These are phyloP conservation scores for Calonectria pseudoreteaudii DNA, from an alignment of 2,329 filamentous ascomycete genomes.

Conservation along the genomic window DNA sequence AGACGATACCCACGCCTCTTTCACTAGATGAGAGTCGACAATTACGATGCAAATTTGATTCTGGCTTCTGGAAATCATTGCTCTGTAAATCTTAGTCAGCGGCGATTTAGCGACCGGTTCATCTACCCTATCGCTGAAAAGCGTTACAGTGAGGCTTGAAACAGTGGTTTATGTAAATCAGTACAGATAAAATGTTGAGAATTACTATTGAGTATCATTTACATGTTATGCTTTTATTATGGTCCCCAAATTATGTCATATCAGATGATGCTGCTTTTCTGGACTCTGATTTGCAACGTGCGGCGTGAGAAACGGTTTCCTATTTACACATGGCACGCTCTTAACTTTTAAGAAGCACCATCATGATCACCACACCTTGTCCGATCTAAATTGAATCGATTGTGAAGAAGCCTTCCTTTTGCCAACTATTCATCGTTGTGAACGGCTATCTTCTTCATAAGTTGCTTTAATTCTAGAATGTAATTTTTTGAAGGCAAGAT, in stretches of 20 bases:
- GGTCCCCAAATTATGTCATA: too few species aligned
- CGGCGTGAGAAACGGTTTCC: too few species aligned
- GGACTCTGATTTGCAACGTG: too few species aligned
- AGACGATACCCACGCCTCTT: too few species aligned
- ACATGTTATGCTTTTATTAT: too few species aligned
- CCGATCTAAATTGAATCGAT: background rate
- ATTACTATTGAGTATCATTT: too few species aligned
- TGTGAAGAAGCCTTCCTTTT: too few species aligned
- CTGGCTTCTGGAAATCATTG: background rate
- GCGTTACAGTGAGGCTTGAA: background rate
- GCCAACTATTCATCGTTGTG: background rate
- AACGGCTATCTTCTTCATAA: background rate
- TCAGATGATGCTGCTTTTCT: too few species aligned
- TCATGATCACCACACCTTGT: background rate
- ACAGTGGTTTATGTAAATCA: background rate
- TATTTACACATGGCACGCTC: too few species aligned
- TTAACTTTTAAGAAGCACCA: background rate
- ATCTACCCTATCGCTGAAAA: background rate
- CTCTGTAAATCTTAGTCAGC: background rate
- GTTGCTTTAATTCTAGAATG: background rate
- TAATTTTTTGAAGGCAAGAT: background rate
- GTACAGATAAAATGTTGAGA: too few species aligned
- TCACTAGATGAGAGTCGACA: too few species aligned
- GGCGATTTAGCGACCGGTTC: background rate
- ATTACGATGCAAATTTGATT: background rate